Evolutionary conservation across 192 early-diverging fungal species (phyloP), one percentile per base, ranked within the genome.

Genomic region (Coemansia sp.): DNA sequence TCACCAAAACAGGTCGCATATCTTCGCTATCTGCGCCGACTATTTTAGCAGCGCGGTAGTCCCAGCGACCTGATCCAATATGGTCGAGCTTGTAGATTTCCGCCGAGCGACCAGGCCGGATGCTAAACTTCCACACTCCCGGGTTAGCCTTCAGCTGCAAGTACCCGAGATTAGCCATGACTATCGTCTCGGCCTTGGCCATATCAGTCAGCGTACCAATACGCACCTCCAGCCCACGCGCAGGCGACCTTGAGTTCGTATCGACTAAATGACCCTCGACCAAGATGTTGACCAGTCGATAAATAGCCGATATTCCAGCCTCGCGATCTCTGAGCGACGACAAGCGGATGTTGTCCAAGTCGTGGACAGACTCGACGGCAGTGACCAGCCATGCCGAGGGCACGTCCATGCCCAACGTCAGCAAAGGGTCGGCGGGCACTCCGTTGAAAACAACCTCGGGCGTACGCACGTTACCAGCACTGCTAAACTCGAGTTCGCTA

Each of bases 101-200:
- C 2, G 70, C 66, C 0, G 95, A 95, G 13, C 92, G 88, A 0
- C 97, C 97, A 13, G 87, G 85, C 30, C 97, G 86, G 20, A 98
- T 74, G 11, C 76, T 67, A 49, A 99, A 85, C 38, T 77, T 73
- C 95, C 94, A 99, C 3, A 93, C 86, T 58, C 96, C 96, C 9
- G 96, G 94, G 63, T 88, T 87, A 4, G 95, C 95, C 73, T 96
- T 94, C 55, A 99, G 86, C 78, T 99, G 97, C 59, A 99, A 80
- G 68, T 99, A 99, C 3, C 97, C 97, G 15, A 96, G 85, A 44
- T 99, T 99, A n/a, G 94, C 93, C 97, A 99, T 99, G 1, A 97
- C 94, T 44, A 97, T 94, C 4, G 96, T 99, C 67, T 96, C 97
- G 1, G 90, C 88, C 41, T 90, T 85, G 3, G 82, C 84, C 10